Evolutionary conservation across 1,284 basidiomycete genomes (phyloP).

Genomic region (Fomitopsis betulina): DNA sequence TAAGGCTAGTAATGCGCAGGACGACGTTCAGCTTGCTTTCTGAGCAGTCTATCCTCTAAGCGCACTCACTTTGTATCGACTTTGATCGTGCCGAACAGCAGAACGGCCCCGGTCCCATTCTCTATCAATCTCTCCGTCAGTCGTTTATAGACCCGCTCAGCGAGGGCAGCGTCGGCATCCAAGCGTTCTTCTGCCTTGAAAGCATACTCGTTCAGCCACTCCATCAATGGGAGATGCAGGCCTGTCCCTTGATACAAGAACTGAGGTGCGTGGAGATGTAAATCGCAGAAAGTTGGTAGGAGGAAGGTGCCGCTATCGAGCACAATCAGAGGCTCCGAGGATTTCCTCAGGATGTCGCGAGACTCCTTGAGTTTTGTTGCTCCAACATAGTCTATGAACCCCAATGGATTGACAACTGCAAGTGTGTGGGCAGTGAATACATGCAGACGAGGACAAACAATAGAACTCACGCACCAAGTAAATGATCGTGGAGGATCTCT

Average conservation of each 20-base stretch:
- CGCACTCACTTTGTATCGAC: slow-evolving; percentile 68
- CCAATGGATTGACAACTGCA: slow-evolving; percentile 47
- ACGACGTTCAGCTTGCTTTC: neutral
- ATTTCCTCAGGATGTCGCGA: slow-evolving; percentile 21
- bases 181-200: slow-evolving; percentile 76
- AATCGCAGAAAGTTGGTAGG: slow-evolving; percentile 73
- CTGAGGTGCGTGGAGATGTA: slow-evolving; percentile 84
- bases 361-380: slow-evolving; percentile 34
- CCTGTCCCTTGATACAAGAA: slow-evolving; percentile 84
- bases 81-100: slow-evolving; percentile 80
- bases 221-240: slow-evolving; percentile 76
- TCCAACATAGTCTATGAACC: slow-evolving; percentile 51
- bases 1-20: slow-evolving; percentile 29
- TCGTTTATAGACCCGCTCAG: slow-evolving; percentile 58
- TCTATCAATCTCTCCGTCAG: slow-evolving; percentile 62
- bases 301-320: slow-evolving; percentile 60
- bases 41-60: neutral
- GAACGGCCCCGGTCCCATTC: slow-evolving; percentile 70
- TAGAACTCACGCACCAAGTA: slow-evolving; percentile 40
- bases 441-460: no score
- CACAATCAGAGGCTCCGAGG: slow-evolving; percentile 21
- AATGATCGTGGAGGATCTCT: slow-evolving; percentile 50
- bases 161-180: slow-evolving; percentile 57
- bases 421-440: neutral
- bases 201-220: slow-evolving; percentile 77